Conservation (phyloP, 2,329 filamentous ascomycete species). For the Paecilomyces fulvus region DNA sequence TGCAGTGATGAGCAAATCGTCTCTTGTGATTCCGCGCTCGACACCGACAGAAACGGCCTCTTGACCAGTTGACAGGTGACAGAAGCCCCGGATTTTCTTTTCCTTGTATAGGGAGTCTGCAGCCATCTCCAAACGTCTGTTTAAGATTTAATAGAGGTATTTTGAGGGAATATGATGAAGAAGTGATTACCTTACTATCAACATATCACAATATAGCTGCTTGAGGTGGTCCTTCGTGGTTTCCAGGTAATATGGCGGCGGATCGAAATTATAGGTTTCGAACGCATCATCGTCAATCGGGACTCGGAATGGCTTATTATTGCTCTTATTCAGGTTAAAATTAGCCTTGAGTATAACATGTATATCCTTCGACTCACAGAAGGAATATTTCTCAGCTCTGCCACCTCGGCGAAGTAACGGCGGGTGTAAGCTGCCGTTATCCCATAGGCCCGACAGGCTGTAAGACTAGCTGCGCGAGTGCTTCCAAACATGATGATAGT, state of each 20-base stretch:
- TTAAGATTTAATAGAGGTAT: conserved; percentile 1
- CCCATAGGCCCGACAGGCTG: conserved; percentile 1
- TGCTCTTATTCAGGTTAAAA: conserved; percentile 44
- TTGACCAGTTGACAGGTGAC: conserved; percentile 91
- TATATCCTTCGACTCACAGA: conserved; percentile 4
- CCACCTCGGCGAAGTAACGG: conserved; percentile 11
- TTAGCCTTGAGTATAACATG: too few species aligned
- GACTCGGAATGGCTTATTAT: conserved; percentile 80
- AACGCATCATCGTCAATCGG: conserved; percentile 91
- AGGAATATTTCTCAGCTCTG: conserved; percentile 8
- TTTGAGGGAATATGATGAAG: background rate
- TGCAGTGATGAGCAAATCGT: conserved; percentile 86
- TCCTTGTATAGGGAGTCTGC: conserved; percentile 97
- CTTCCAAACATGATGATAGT: conserved; percentile 10
- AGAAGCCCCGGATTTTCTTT: conserved; percentile 98
- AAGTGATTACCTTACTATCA: conserved; percentile 63
- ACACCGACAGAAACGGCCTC: conserved; percentile 92
- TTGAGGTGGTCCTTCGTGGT: conserved; percentile 92
- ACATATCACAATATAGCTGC: conserved; percentile 97
- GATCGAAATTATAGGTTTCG: conserved; percentile 95
- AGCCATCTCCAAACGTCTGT: conserved; percentile 94
- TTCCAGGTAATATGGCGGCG: conserved; percentile 77
- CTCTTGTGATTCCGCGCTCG: conserved; percentile 78
- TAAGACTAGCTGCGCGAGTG: conserved; percentile 2
- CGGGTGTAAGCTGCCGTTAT: conserved; percentile 1